These are phyloP conservation scores for Myxozyma monticola DNA, from an alignment of 805 yeast species.

Conservation along the genomic window DNA sequence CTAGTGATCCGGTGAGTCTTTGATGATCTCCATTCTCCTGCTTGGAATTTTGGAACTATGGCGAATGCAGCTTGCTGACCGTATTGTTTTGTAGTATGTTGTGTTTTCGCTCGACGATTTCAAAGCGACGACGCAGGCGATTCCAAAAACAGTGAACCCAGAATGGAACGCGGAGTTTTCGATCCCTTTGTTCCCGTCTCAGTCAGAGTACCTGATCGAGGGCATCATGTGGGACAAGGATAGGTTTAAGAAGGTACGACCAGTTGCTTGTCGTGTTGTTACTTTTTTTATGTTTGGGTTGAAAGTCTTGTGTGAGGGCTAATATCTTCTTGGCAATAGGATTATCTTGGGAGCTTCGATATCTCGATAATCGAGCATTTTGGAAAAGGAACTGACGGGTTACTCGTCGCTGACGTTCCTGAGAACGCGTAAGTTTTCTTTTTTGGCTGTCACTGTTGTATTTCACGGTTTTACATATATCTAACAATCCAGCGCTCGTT, in stretches of 20 bases:
- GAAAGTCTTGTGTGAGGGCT: no score
- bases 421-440: constrained; percentile 7
- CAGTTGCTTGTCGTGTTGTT: not conserved
- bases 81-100: constrained; percentile 27
- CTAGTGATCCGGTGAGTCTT: constrained; percentile 28
- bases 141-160: constrained; percentile 68
- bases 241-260: constrained; percentile 29
- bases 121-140: constrained; percentile 51
- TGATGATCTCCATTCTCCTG: not conserved
- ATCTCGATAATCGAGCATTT: constrained; percentile 20
- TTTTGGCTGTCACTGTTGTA: not conserved
- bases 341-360: constrained; percentile 28
- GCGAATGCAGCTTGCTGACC: not conserved
- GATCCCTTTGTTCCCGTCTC: constrained; percentile 44
- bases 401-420: constrained; percentile 5
- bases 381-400: not conserved
- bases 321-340: no score
- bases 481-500: constrained; percentile 6
- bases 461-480: not conserved
- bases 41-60: not conserved
- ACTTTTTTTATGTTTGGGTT: no score
- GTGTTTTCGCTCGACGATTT: constrained; percentile 35
- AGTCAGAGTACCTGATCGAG: constrained; percentile 14
- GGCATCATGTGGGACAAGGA: constrained; percentile 38
- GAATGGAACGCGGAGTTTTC: constrained; percentile 69